Evolutionary conservation across 2,329 filamentous ascomycete genomes (phyloP).

Genomic region (Colletotrichum orbiculare): DNA sequence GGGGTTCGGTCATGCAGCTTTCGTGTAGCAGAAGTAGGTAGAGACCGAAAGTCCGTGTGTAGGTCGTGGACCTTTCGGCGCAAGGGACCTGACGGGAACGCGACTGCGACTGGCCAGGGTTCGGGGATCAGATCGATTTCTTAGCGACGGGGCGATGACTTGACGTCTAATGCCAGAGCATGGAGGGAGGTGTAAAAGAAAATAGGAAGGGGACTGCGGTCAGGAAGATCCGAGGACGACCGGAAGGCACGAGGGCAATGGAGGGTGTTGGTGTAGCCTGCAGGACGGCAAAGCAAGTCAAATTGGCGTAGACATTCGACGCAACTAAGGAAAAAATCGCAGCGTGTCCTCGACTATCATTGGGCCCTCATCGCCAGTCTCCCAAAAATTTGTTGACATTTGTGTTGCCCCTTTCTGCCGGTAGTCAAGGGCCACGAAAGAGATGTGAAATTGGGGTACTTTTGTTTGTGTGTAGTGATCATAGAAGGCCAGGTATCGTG

Average conservation of each 20-base stretch:
- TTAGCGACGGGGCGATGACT: conserved; percentile 2
- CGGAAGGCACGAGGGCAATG: conserved; percentile 18
- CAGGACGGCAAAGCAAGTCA: conserved; percentile 16
- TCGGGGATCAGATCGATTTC: conserved; percentile 8
- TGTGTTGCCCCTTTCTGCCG: conserved; percentile 36
- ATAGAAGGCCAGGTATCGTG: background rate
- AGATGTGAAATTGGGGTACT: conserved; percentile 23
- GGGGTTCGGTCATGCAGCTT: conserved; percentile 30
- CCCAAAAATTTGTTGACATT: conserved; percentile 37
- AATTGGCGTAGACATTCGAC: conserved; percentile 11
- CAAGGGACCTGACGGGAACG: too few species aligned
- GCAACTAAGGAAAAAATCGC: conserved; percentile 22
- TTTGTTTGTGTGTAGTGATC: background rate
- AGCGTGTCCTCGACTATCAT: conserved; percentile 26
- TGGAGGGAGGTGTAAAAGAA: background rate
- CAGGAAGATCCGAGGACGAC: conserved; percentile 31
- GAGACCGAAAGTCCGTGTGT: conserved; percentile 19
- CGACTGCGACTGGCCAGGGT: conserved; percentile 8
- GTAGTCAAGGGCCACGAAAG: conserved; percentile 34
- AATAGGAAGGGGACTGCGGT: conserved; percentile 9
- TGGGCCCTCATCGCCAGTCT: conserved; percentile 20
- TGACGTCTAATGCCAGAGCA: conserved; percentile 16
- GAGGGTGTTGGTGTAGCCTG: conserved; percentile 25
- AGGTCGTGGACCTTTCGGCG: conserved; percentile 18
- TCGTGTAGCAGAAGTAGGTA: conserved; percentile 31